Percentiles rank a stretch among this genome's conserved stretches.
Conservation (phyloP, 176 grass and related monocot species). For the sorghum (Sorghum bicolor) region Sorghum_bicolor_NCBIv3 NC_012873.2:57728001-57728500, state of each 20-base stretch:
- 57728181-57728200: constrained; percentile 95
- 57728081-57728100: constrained; percentile 83
- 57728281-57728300: constrained; percentile 14
- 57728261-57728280: neutral
- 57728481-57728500: neutral
- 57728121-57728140: constrained; percentile 91
- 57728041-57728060: constrained; percentile 97
- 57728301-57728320: neutral
- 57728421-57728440: neutral
- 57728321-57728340: neutral
- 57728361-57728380: neutral
- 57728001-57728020: constrained; percentile 77
- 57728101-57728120: constrained; percentile 85
- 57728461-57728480: neutral
- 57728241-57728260: constrained; percentile 25
- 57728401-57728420: neutral
- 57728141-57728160: constrained; percentile 80
- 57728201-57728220: constrained; percentile 88
- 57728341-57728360: constrained; percentile 5
- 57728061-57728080: constrained; percentile 89
- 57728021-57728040: constrained; percentile 81
- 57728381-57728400: neutral
- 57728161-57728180: constrained; percentile 82
- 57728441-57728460: neutral
- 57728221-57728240: constrained; percentile 84